phyloP scores from a whole-genome alignment of 495 filamentous ascomycete species.

The Penicillium manginii region DNA sequence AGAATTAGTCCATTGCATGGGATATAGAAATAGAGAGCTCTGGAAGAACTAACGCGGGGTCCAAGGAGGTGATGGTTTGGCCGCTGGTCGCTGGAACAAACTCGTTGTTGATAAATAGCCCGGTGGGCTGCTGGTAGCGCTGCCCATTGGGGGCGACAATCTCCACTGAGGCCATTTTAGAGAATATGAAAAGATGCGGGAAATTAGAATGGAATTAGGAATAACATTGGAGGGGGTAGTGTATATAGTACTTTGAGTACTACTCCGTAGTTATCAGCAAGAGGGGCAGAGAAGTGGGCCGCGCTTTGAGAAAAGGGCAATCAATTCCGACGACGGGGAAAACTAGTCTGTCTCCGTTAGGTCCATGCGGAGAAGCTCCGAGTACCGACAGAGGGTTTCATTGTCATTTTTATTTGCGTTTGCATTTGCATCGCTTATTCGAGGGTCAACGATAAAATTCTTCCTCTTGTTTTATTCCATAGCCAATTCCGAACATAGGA shows the following conservation, averaged over 20 bases:
- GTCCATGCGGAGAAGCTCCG: not conserved
- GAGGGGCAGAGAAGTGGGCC: not conserved
- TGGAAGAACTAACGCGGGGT: conserved; percentile 56
- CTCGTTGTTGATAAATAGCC: conserved; percentile 95
- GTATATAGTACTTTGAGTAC: not conserved
- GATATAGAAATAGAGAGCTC: not conserved
- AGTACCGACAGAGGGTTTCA: too few species aligned
- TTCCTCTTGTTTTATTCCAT: too few species aligned
- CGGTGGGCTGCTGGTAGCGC: conserved; percentile 76
- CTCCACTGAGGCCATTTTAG: conserved; percentile 49
- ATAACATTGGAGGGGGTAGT: not conserved
- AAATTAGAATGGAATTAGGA: not conserved
- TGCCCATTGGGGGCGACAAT: conserved; percentile 88
- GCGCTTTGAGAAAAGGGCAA: not conserved
- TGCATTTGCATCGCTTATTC: too few species aligned
- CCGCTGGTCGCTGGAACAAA: conserved; percentile 75
- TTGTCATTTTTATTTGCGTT: too few species aligned
- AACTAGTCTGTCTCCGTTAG: not conserved
- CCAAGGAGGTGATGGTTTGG: conserved; percentile 74
- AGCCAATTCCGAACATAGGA: too few species aligned
- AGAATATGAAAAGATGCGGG: not conserved
- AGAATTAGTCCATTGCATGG: conserved; percentile 44
- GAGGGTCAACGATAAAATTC: too few species aligned
- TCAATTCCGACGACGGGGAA: not conserved
- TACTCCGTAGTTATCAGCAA: too few species aligned